Conservation (phyloP, 1,284 basidiomycete genomes). For the Volvariella surrecta region DNA sequence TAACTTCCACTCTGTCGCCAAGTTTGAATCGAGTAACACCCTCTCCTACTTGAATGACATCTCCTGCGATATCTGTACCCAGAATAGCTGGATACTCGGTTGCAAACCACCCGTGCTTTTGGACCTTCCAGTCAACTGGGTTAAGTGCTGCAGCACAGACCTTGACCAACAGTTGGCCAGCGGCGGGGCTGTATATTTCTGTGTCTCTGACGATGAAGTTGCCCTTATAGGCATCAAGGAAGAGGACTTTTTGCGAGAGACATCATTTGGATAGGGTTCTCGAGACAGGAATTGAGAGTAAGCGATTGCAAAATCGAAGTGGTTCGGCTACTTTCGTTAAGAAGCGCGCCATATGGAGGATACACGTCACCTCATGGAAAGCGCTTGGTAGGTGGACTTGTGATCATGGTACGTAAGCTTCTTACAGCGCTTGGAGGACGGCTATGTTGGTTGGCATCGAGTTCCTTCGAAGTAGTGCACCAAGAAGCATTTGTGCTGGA, state of each 20-base stretch:
- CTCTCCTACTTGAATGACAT: constrained; percentile 18
- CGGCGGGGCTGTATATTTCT: constrained; percentile 17
- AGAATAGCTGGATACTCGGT: constrained; percentile 30
- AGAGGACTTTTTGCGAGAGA: constrained; percentile 5
- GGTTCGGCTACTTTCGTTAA: too few species aligned
- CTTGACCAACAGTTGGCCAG: constrained; percentile 33
- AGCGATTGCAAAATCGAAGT: too few species aligned
- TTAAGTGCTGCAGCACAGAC: constrained; percentile 29
- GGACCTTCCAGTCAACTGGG: constrained; percentile 33
- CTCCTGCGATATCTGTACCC: constrained; percentile 26
- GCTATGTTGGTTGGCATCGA: too few species aligned
- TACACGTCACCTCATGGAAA: too few species aligned
- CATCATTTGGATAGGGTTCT: too few species aligned
- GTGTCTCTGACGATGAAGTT: constrained; percentile 14
- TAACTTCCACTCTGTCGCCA: constrained; percentile 20
- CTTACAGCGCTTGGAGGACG: too few species aligned
- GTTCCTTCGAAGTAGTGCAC: too few species aligned
- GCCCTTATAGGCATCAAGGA: not conserved
- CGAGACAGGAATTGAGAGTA: too few species aligned
- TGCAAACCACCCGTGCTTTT: constrained; percentile 19
- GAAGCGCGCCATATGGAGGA: too few species aligned
- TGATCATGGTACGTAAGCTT: too few species aligned
- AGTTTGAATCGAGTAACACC: constrained; percentile 14
- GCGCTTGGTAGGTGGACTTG: too few species aligned
- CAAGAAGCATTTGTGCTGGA: too few species aligned